Evolutionary conservation across 768 basidiomycete genomes (phyloP), one percentile per base, ranked within the genome.

Genomic region (Naganishia friedmannii): DNA sequence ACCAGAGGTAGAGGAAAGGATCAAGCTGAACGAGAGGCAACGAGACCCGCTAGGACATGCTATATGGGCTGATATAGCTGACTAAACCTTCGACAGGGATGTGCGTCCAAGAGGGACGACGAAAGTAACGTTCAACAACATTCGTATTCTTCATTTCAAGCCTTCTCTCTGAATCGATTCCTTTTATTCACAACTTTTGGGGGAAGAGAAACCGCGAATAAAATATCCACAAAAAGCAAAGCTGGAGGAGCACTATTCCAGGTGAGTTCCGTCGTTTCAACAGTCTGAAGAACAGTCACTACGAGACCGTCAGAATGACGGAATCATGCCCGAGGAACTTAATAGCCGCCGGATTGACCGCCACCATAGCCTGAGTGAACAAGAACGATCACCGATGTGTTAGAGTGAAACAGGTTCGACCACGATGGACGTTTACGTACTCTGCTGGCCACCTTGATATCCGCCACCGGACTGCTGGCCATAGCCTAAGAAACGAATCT

Each of bases 371-470:
- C 32, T 28, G 42, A 42, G 23, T 54, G n/a, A n/a, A n/a, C n/a
- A n/a, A 37, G 13, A 29, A 23, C 4, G 65, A 69, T 32, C 66
- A 53, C 53, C 68, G 69, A 46, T n/a, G n/a, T n/a, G n/a, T 48
- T 69, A 66, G 45, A 53, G 55, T 37, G 34, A 12, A 67, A 66
- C 70, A 37, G 34, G n/a, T 4, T 37, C 6, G 34, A 53, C 21
- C 39, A 34, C 26, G 29, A 37, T 19, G 37, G 17, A 28, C 57
- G 23, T 39, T 39, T n/a, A 68, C 72, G 68, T 71, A 70, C 76
- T 68, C 77, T 76, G 69, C 65, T 42, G 48, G 70, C 74, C 29
- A 63, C 71, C 68, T 73, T 68, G 65, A 75, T 63, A 53, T 75
- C 77, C 34, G 65, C 75, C 75, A 60, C 71, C 74, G 58, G 71